Base-by-base conservation (phyloP, 371 early-diverging fungal genomes). In the Batkoa obscura region DNA sequence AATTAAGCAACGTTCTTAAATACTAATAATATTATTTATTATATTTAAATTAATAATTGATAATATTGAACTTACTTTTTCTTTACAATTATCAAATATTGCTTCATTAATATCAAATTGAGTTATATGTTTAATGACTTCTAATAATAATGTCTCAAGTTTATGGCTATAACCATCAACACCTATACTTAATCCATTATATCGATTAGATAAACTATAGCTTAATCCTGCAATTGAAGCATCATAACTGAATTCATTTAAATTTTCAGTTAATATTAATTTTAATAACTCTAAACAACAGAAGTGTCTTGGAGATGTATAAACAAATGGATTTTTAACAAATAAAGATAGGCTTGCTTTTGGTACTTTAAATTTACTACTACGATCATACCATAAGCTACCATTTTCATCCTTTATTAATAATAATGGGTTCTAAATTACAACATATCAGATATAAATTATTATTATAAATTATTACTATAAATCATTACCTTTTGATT, bases 111-210 rank as follows among this genome's bases (percentile, higher is more conserved):
- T 72, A 50, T 70, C 59, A 32, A 83, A 72, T 35, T 65, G 61
- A 45, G 70, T 72, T 78, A 91, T 78, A 50, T 74, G 73, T 53
- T 76, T 68, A 5, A 89, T 60, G 2, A 92, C 78, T 58, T 79
- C 80, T 49, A 74, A 67, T 0, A 88, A 66, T 37, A 93, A 65
- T 2, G 78, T 69, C 6, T 73, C 68, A 0, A 90, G 67, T 64
- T 91, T 92, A 63, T 92, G 84, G 59, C 83, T 87, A 66, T 83
- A 92, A 2, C 95, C 95, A 34, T 72, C 74, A 6, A 90, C 61
- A 23, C 69, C 69, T 38, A 91, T 64, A 60, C 75, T 58, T 63
- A 84, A 72, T 53, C 88, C 84, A 54, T 86, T 78, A 34, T 72
- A 60, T 39, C 70, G 72, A 51, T 74, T 78, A 38, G 81, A 79